Conservation (phyloP, 306 rosid genomes). For the Cicer cuneatum region DNA sequence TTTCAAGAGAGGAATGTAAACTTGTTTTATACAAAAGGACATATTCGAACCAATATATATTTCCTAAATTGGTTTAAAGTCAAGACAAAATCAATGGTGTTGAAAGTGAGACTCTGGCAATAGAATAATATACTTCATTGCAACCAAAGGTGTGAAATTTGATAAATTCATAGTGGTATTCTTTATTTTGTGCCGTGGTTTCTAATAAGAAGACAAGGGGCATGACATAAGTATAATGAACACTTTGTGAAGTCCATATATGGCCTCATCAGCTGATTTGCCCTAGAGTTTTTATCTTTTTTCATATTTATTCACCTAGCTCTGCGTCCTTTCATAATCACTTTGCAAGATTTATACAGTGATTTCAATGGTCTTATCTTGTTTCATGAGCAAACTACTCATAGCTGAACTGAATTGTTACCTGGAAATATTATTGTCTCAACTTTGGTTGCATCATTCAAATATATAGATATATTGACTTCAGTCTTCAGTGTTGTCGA, state of each 20-base stretch:
- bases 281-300: constrained; percentile 5
- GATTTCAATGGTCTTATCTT: constrained; percentile 11
- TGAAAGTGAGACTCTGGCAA: neutral
- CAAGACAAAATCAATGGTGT: neutral
- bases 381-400: constrained; percentile 32
- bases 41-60: constrained; percentile 9
- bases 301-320: constrained; percentile 1
- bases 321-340: constrained; percentile 22
- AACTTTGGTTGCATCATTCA: constrained; percentile 34
- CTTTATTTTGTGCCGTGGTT: neutral
- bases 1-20: constrained; percentile 7
- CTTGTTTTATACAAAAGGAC: constrained; percentile 38
- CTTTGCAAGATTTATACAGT: neutral
- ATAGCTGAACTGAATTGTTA: constrained; percentile 22
- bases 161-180: constrained; percentile 12
- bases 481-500: too few species aligned
- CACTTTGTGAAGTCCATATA: constrained; percentile 23
- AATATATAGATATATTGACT: constrained; percentile 17
- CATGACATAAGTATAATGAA: constrained; percentile 11
- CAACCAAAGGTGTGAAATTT: constrained; percentile 14
- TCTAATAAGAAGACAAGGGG: neutral
- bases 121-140: neutral
- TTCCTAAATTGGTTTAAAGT: constrained; percentile 26
- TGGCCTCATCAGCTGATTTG: constrained; percentile 35
- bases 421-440: constrained; percentile 20